Evolutionary conservation across 1,284 basidiomycete genomes (phyloP).

Genomic region (Erythrobasidium hasegawianum): DNA sequence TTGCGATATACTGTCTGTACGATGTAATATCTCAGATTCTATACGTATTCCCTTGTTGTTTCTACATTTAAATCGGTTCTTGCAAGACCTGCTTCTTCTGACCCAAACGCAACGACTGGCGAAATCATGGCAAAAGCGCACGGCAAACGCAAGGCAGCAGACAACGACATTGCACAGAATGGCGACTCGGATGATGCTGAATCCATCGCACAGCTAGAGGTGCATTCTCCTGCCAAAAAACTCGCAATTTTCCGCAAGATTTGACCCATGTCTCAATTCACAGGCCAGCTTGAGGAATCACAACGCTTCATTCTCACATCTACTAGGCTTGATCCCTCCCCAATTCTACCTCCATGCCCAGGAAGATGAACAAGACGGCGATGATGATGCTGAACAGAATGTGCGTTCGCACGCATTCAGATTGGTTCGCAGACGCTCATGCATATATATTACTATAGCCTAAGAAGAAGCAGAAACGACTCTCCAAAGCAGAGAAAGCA

Average conservation of each 20-base stretch:
- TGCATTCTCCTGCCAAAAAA: too few relatives aligned
- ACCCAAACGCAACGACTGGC: too few relatives aligned
- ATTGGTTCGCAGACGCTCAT: not conserved
- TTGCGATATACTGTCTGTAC: too few relatives aligned
- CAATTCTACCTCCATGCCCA: conserved; percentile 77
- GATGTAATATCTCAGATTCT: too few relatives aligned
- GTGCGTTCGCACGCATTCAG: not conserved
- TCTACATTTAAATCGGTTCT: not conserved
- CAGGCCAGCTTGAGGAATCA: conserved; percentile 69
- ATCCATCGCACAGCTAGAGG: too few relatives aligned
- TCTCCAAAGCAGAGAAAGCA: conserved; percentile 59
- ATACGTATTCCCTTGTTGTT: conserved; percentile 21
- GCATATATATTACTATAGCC: not conserved
- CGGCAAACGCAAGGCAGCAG: too few relatives aligned
- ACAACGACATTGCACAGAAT: too few relatives aligned
- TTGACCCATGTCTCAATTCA: not conserved
- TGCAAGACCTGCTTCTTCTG: not conserved
- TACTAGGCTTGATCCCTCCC: conserved; percentile 77
- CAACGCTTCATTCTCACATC: conserved; percentile 74
- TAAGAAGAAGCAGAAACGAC: not conserved
- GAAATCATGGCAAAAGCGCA: too few relatives aligned
- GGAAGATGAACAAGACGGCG: conserved; percentile 61
- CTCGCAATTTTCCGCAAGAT: too few relatives aligned
- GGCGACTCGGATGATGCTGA: too few relatives aligned
- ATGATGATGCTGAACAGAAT: conserved; percentile 37